Conservation (phyloP, 1,139 yeast genomes). For the Scheffersomyces lignicola region DNA sequence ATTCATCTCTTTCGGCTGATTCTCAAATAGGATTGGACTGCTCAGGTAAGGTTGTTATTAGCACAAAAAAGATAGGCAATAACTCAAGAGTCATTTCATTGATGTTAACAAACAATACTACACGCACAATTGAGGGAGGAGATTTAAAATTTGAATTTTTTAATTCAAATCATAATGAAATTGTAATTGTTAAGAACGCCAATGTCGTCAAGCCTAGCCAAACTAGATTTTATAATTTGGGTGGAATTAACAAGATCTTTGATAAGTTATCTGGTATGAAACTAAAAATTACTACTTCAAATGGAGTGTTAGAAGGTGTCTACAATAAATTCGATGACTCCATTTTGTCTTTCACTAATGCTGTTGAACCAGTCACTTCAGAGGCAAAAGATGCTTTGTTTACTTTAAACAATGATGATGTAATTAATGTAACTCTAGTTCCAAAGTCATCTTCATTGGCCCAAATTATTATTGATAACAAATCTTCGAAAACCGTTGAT, state of each 20-base stretch:
- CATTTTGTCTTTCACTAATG: slow-evolving; percentile 6
- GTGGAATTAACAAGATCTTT: slow-evolving; percentile 16
- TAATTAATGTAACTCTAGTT: slow-evolving; percentile 23
- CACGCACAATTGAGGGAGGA: slow-evolving; percentile 27
- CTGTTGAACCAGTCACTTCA: not conserved
- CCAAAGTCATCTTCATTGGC: slow-evolving; percentile 35
- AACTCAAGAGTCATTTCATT: slow-evolving; percentile 27
- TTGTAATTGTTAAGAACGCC: slow-evolving; percentile 27
- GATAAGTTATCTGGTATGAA: slow-evolving; percentile 17
- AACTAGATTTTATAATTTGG: slow-evolving; percentile 31
- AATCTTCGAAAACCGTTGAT: slow-evolving; percentile 24
- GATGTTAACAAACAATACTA: slow-evolving; percentile 27
- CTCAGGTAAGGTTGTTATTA: slow-evolving; percentile 12
- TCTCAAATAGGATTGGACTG: no score
- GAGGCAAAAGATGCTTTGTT: slow-evolving; percentile 2
- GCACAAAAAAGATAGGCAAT: slow-evolving; percentile 19
- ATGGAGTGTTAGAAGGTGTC: slow-evolving; percentile 26
- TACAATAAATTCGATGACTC: slow-evolving; percentile 15
- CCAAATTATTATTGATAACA: slow-evolving; percentile 34
- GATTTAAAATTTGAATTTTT: slow-evolving; percentile 28
- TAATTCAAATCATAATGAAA: slow-evolving; percentile 15
- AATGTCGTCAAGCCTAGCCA: slow-evolving; percentile 28
- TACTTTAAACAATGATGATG: slow-evolving; percentile 9
- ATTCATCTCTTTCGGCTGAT: no score
- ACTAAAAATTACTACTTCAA: slow-evolving; percentile 21